phyloP scores from a whole-genome alignment of 371 early-diverging fungal genomes.

The Rhizopus stolonifer region DNA sequence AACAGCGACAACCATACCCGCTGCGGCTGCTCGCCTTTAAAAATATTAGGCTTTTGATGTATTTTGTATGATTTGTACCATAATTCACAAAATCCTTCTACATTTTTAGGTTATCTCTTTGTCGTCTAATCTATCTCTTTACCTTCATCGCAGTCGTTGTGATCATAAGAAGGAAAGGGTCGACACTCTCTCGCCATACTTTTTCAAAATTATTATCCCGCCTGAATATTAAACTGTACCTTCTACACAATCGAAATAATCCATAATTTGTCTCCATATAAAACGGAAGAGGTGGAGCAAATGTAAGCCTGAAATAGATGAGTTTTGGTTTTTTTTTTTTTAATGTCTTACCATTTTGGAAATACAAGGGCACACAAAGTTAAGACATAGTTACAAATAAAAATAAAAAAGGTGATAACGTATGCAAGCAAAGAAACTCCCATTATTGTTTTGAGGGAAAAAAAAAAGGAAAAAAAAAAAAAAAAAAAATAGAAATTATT shows the following conservation, averaged over 20 bases:
- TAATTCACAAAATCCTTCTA: constrained; percentile 52
- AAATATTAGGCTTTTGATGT: background rate
- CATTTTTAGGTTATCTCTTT: background rate
- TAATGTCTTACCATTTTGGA: constrained; percentile 51
- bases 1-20: constrained; percentile 43
- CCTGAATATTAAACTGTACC: constrained; percentile 18
- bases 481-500: constrained; percentile 1
- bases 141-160: constrained; percentile 52
- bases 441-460: constrained; percentile 19
- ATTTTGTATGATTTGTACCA: constrained; percentile 24
- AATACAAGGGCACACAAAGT: constrained; percentile 33
- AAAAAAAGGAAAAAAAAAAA: constrained; percentile 11
- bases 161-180: constrained; percentile 42
- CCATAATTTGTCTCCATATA: constrained; percentile 53
- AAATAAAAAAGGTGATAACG: constrained; percentile 44
- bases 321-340: background rate
- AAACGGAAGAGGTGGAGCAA: constrained; percentile 46
- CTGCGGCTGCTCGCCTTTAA: constrained; percentile 42
- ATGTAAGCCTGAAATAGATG: constrained; percentile 31
- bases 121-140: background rate
- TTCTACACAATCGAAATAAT: constrained; percentile 41
- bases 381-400: constrained; percentile 38
- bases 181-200: constrained; percentile 45
- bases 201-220: background rate
- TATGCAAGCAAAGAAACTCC: constrained; percentile 47